phyloP scores from a whole-genome alignment of 2,329 filamentous ascomycete species.

The Grosmannia huntii region DNA sequence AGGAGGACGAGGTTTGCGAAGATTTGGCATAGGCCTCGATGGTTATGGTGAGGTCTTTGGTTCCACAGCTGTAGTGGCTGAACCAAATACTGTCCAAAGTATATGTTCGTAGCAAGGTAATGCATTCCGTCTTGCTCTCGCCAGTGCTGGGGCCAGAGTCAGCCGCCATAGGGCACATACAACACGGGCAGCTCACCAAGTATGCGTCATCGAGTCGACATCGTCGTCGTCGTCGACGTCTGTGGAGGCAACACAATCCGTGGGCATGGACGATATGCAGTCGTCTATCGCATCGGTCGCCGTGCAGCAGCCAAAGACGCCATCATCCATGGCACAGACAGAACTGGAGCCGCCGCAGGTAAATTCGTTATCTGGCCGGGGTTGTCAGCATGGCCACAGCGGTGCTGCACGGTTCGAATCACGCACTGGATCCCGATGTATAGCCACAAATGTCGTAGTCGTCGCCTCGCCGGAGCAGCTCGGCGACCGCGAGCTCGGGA shows the following conservation, averaged over 20 bases:
- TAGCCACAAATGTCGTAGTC: not conserved
- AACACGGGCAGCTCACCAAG: not conserved
- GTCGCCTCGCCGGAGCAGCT: not conserved
- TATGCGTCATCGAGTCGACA: not conserved
- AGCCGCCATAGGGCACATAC: not conserved
- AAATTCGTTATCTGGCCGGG: not conserved
- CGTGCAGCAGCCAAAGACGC: not conserved
- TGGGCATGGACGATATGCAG: not conserved
- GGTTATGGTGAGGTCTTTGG: not conserved
- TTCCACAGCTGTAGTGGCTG: not conserved
- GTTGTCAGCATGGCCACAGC: not conserved
- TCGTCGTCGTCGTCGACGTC: not conserved
- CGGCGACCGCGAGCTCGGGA: not conserved
- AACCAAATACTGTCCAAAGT: too few species aligned
- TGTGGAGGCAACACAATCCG: not conserved
- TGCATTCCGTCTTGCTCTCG: not conserved
- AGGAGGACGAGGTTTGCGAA: not conserved
- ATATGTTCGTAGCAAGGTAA: not conserved
- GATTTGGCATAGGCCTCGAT: not conserved
- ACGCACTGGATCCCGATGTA: not conserved
- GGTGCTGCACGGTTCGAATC: not conserved
- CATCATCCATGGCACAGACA: not conserved
- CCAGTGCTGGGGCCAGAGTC: not conserved
- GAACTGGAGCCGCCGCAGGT: too few species aligned
- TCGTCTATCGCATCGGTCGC: too few species aligned